Evolutionary conservation across 176 grass and related monocot species (phyloP), one percentile per base, ranked within the genome.

Genomic region (Zea luxurians): DNA sequence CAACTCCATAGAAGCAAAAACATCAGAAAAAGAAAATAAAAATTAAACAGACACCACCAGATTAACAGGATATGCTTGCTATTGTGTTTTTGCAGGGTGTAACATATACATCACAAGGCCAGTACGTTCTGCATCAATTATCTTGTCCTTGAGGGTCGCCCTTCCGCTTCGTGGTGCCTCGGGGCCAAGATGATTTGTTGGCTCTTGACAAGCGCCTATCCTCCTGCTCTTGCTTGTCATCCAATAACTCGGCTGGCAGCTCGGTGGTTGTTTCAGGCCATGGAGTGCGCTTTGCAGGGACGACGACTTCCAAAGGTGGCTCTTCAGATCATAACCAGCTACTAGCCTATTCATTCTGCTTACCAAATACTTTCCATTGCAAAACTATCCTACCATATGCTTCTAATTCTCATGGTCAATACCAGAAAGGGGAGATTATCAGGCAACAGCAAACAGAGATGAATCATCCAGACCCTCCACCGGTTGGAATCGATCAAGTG

Each of bases 211-310:
- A 34, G 36, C 75, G 82, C 68, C 80, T 83, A 36, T 86, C 87
- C 37, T 83, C 83, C 43, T 76, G 85, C 47, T 89, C 91, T 75
- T 88, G 82, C 66, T 90, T 91, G 44, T 46, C 34, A 1, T 80
- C 76, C 18, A 76, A 13, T 64, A 79, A 37, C 55, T 90, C 76
- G 5, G 55, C 41, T 13, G 83, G 58, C 61, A 86, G 61, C 68
- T 92, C 91, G 0, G 47, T 50, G 18, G 73, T 81, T 64, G 80
- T 68, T 85, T 92, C 87, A 70, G 88, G 89, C 96, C 96, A 99
- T 10, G 96, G 96, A 13, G 96, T 99, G 64, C 86, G 85, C 78
- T 95, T 99, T 67, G 92, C 83, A 37, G 87, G 85, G 60, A 99
- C 52, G 2, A 89, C 85, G 0, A 95, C 86, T 46, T 99, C 92